Percentiles rank a stretch among this genome's conserved stretches.
Evolutionary conservation across 139 green algal species (phyloP).

Genomic region (Monoraphidium neglectum): DNA sequence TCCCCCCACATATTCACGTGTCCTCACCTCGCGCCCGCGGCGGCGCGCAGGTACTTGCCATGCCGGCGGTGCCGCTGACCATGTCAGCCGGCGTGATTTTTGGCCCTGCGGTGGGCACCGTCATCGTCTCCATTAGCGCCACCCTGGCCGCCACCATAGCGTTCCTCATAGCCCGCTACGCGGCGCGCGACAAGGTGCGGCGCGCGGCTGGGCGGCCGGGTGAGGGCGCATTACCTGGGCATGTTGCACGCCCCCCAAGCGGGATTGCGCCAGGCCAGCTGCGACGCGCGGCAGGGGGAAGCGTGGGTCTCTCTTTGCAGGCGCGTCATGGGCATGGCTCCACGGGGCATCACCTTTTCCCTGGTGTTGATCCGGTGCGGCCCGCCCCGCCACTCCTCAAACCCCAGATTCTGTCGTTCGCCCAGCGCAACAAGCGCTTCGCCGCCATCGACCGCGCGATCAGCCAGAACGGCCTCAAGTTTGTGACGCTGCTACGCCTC

Average conservation of each 20-base stretch:
- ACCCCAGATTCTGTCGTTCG: conserved; percentile 38
- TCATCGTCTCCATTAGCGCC: conserved; percentile 71
- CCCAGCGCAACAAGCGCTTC: conserved; percentile 64
- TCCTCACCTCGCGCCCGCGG: too few species aligned
- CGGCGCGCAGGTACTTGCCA: conserved; percentile 36
- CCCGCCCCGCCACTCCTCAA: too few species aligned
- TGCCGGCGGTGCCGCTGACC: conserved; percentile 85
- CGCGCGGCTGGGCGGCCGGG: too few species aligned
- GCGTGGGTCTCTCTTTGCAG: too few species aligned
- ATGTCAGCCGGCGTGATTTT: conserved; percentile 92
- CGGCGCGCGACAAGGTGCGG: conserved; percentile 77
- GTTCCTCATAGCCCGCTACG: conserved; percentile 95
- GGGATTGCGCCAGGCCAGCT: too few species aligned
- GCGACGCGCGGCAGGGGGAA: too few species aligned
- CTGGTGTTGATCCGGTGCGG: too few species aligned
- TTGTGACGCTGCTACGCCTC: conserved; percentile 92
- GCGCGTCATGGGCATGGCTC: too few species aligned
- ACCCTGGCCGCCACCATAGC: conserved; percentile 81
- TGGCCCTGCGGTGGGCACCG: conserved; percentile 69
- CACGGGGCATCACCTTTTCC: too few species aligned
- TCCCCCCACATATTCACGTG: too few species aligned
- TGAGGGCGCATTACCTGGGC: too few species aligned
- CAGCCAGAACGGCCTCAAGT: conserved; percentile 87
- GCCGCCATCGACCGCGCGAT: conserved; percentile 92
- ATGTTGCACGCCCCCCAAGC: too few species aligned